Evolutionary conservation across 2,329 filamentous ascomycete genomes (phyloP).

Genomic region (Claviceps sp.): DNA sequence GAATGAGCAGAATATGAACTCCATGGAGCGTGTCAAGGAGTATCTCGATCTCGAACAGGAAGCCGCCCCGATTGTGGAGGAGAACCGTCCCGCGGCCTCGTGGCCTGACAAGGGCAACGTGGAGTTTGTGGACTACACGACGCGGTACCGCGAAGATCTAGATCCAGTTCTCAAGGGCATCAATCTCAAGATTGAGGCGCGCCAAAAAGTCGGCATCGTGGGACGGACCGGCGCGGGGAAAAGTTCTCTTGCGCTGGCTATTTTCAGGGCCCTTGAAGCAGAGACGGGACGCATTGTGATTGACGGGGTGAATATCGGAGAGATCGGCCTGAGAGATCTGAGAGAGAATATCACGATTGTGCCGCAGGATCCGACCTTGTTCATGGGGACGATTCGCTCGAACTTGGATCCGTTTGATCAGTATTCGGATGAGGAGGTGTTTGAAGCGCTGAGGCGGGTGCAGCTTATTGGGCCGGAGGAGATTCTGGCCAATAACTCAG

Average conservation of each 20-base stretch:
- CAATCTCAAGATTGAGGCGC: constrained; percentile 71
- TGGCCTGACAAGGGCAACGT: constrained; percentile 83
- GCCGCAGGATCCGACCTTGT: constrained; percentile 89
- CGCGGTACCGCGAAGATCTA: constrained; percentile 75
- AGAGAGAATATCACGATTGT: constrained; percentile 94
- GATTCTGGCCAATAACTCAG: constrained; percentile 11
- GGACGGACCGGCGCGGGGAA: constrained; percentile 93
- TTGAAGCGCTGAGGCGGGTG: constrained; percentile 71
- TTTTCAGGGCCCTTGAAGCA: constrained; percentile 89
- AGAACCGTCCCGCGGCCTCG: constrained; percentile 60
- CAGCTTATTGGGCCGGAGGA: constrained; percentile 64
- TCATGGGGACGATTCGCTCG: constrained; percentile 78
- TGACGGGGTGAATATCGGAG: constrained; percentile 78
- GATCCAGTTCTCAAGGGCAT: constrained; percentile 76
- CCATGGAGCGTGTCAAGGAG: constrained; percentile 92
- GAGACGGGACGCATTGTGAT: constrained; percentile 82
- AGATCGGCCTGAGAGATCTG: constrained; percentile 84
- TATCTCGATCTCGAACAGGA: constrained; percentile 96
- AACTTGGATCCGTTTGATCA: constrained; percentile 87
- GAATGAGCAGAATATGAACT: constrained; percentile 99
- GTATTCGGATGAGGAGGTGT: constrained; percentile 85
- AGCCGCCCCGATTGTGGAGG: constrained; percentile 61
- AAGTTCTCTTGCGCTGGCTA: constrained; percentile 80
- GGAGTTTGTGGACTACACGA: constrained; percentile 80
- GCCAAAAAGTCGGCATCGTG: constrained; percentile 91